Conservation (phyloP, 371 early-diverging fungal species). For the Batrachochytrium dendrobatidis region DNA sequence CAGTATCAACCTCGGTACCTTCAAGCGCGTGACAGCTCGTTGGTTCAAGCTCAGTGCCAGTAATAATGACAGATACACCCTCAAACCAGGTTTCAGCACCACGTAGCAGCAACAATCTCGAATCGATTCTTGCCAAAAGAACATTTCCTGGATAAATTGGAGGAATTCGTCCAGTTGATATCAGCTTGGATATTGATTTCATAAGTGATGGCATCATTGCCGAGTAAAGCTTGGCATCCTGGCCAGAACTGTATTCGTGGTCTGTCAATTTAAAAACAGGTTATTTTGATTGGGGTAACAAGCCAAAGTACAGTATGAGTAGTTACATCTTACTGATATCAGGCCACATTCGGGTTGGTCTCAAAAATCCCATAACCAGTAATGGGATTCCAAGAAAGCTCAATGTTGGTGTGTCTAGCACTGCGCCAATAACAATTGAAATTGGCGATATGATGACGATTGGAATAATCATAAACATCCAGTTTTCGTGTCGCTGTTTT, state of each 20-base stretch:
- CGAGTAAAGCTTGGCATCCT: conserved; percentile 21
- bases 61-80: conserved; percentile 15
- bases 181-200: conserved; percentile 2
- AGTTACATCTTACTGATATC: conserved; percentile 1
- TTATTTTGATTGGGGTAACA: conserved; percentile 1
- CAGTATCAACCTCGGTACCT: conserved; percentile 25
- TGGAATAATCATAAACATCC: conserved; percentile 15
- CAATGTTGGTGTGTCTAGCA: conserved; percentile 29
- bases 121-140: conserved; percentile 25
- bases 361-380: conserved; percentile 27
- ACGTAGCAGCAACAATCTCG: conserved; percentile 26
- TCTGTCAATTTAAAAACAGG: conserved; percentile 11
- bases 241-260: conserved; percentile 10
- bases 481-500: conserved; percentile 23
- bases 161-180: conserved; percentile 15
- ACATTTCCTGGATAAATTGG: conserved; percentile 7
- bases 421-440: conserved; percentile 18
- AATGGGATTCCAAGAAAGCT: conserved; percentile 31
- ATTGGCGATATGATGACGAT: conserved; percentile 27
- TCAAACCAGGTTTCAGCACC: conserved; percentile 28
- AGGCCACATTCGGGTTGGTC: conserved; percentile 29
- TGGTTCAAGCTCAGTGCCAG: conserved; percentile 30
- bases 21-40: conserved; percentile 41
- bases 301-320: background rate
- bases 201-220: conserved; percentile 23